Evolutionary conservation across 2,329 filamentous ascomycete genomes (phyloP), one percentile per base, ranked within the genome.

Genomic region (Xylaria sp.): DNA sequence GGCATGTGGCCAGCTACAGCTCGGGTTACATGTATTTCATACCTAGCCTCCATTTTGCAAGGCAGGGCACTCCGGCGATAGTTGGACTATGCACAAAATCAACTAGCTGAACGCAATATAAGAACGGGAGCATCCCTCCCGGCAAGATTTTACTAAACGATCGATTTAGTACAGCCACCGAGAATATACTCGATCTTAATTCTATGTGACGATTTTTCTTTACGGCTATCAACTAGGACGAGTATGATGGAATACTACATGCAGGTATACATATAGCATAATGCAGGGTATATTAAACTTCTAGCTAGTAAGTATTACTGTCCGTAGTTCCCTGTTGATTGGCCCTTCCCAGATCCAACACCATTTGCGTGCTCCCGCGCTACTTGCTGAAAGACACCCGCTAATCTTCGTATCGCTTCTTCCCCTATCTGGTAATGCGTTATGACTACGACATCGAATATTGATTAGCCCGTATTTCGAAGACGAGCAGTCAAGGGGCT

Each of bases 361-460:
- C 86, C 78, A 80, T 77, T 28, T n/a, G 60, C 69, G 37, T 68
- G 76, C 65, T 78, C 78, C 18, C 63, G 63, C 7, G 75, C 76
- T 31, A 80, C 56, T 52, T 70, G 72, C 52, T 81, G 77, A 74
- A 88, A 87, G 8, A 87, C 79, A 39, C 79, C 76, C 25, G 82
- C 82, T 20, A 88, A 75, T 60, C 82, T 81, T 48, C 77, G 72
- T 56, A 91, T 82, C 1, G 87, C 88, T 74, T 88, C 87, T 46
- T 89, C 85, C 13, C 86, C 86, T 65, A 91, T 87, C 81, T 91
- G 78, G 59, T 77, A 76, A 25, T 73, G 79, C 58, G 73, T 80
- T 76, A 78, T 82, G 39, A 81, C 70, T 72, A n/a, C 54, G 34
- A 31, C 2, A 61, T 13, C 7, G 10, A 56, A 18, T 1, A 18